Evolutionary conservation across 2,329 filamentous ascomycete genomes (phyloP).

Genomic region (Lachnellula occidentalis): DNA sequence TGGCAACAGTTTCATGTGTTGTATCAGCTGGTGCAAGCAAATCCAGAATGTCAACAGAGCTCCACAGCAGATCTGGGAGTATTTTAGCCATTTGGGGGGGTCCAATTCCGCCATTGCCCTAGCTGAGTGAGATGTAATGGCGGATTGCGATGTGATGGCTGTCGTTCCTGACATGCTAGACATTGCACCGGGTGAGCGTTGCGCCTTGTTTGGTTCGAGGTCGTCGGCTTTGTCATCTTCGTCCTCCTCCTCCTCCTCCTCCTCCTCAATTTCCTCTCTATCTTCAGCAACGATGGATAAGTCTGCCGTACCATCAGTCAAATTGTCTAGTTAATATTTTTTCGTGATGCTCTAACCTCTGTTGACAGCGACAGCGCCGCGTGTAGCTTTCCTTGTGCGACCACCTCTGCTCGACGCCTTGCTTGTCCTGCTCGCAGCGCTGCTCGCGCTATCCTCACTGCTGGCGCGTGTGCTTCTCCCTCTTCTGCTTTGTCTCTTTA

Average conservation of each 20-base stretch:
- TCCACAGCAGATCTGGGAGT: slow-evolving; percentile 34
- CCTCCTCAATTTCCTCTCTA: slow-evolving; percentile 8
- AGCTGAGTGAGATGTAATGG: slow-evolving; percentile 14
- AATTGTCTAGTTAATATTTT: not conserved
- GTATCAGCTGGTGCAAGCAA: slow-evolving; percentile 31
- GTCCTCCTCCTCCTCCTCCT: not conserved
- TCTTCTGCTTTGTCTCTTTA: not conserved
- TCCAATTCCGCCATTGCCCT: slow-evolving; percentile 30
- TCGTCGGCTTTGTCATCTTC: not conserved
- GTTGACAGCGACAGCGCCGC: slow-evolving; percentile 7
- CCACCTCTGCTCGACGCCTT: slow-evolving; percentile 12
- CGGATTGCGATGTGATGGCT: slow-evolving; percentile 11
- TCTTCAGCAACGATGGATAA: slow-evolving; percentile 28
- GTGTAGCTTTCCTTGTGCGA: slow-evolving; percentile 16
- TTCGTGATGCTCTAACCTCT: slow-evolving; percentile 11
- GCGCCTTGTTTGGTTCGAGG: not conserved
- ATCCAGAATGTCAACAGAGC: slow-evolving; percentile 32
- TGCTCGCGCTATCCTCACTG: slow-evolving; percentile 17
- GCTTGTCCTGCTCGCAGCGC: slow-evolving; percentile 18
- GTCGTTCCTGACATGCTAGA: slow-evolving; percentile 26
- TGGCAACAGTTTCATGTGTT: slow-evolving; percentile 26
- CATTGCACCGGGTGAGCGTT: slow-evolving; percentile 9
- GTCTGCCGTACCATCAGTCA: slow-evolving; percentile 19
- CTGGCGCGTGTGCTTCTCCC: slow-evolving; percentile 14
- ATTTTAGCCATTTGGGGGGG: slow-evolving; percentile 34